phyloP scores from a whole-genome alignment of 2,329 filamentous ascomycete genomes.

The Aspergillus pseudoglaucus region DNA sequence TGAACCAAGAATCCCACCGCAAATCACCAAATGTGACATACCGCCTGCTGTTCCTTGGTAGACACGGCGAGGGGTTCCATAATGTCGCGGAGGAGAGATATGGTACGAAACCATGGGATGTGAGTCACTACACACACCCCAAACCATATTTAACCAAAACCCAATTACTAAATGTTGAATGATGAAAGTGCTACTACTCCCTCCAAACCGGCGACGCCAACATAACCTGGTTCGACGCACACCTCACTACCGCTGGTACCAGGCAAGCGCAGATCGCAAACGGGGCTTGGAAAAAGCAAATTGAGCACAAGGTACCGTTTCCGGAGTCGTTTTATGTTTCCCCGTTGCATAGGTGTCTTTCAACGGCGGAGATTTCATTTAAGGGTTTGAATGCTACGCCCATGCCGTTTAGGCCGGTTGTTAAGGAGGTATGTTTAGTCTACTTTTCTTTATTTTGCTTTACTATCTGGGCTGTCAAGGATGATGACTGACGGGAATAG shows the following conservation, averaged over 20 bases:
- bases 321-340: constrained; percentile 53
- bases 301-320: constrained; percentile 43
- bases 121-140: constrained; percentile 31
- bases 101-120: constrained; percentile 55
- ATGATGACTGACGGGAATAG: constrained; percentile 12
- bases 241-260: constrained; percentile 48
- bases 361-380: constrained; percentile 53
- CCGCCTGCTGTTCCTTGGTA: constrained; percentile 52
- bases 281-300: constrained; percentile 45
- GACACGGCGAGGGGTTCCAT: constrained; percentile 57
- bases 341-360: constrained; percentile 53
- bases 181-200: constrained; percentile 50
- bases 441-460: too few relatives aligned
- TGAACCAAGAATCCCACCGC: constrained; percentile 33
- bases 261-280: constrained; percentile 43
- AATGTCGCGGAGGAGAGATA: constrained; percentile 56
- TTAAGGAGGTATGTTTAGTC: constrained; percentile 46
- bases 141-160: not conserved
- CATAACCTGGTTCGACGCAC: constrained; percentile 53
- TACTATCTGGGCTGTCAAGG: not conserved
- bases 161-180: too few relatives aligned
- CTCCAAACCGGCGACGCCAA: constrained; percentile 52
- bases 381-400: constrained; percentile 39
- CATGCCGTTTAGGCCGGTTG: constrained; percentile 44
- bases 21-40: constrained; percentile 38